These are phyloP conservation scores for Kalanchoe fedtschenkoi DNA, from an alignment of 164 flowering plant species.

Conservation along the genomic window DNA sequence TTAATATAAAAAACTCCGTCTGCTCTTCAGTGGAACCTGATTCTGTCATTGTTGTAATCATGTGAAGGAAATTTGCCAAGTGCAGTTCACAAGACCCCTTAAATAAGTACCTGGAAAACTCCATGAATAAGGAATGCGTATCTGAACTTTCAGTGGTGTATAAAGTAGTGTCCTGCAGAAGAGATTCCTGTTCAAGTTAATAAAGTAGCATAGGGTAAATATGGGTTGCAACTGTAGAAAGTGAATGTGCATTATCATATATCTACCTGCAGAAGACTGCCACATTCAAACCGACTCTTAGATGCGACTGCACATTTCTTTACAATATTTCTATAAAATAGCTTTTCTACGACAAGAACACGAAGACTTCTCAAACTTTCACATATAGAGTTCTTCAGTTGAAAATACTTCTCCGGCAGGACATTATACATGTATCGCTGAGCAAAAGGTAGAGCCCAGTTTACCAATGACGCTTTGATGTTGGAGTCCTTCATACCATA, in stretches of 20 bases:
- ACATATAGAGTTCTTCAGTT: constrained; percentile 42
- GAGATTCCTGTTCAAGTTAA: background rate
- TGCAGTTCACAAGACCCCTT: constrained; percentile 51
- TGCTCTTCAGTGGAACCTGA: constrained; percentile 70
- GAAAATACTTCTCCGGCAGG: constrained; percentile 47
- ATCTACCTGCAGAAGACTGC: constrained; percentile 68
- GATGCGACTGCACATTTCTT: constrained; percentile 37
- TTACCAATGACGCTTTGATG: constrained; percentile 42
- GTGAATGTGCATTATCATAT: background rate
- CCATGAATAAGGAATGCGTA: constrained; percentile 67
- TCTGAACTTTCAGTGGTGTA: constrained; percentile 53
- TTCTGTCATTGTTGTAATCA: constrained; percentile 82
- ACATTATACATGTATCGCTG: constrained; percentile 58
- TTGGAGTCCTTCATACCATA: constrained; percentile 36
- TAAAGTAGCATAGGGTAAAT: background rate
- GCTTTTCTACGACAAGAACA: constrained; percentile 56
- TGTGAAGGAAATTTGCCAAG: constrained; percentile 90
- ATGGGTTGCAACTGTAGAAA: background rate
- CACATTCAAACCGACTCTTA: constrained; percentile 44
- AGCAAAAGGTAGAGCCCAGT: constrained; percentile 90
- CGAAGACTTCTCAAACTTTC: constrained; percentile 27
- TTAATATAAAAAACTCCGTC: constrained; percentile 54
- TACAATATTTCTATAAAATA: constrained; percentile 53
- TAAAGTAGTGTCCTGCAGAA: constrained; percentile 47
- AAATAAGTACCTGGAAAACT: constrained; percentile 64